These are phyloP conservation scores for Brassica nigra DNA, from an alignment of 345 rosid species.

Conservation along the genomic window DNA sequence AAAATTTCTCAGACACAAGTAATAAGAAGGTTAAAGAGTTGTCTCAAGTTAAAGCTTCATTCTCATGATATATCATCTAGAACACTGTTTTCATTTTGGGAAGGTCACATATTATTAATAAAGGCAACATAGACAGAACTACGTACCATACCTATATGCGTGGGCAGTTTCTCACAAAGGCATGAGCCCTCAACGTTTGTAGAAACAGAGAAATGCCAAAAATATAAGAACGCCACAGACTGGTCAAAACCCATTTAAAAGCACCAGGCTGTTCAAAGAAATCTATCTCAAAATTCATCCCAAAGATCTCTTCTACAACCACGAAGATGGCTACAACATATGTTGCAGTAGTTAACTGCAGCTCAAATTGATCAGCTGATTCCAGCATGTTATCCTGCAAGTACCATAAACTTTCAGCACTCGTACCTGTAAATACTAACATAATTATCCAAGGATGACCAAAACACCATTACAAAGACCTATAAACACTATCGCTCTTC, in stretches of 20 bases:
- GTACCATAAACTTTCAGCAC: background rate
- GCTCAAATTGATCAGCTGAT: constrained; percentile 95
- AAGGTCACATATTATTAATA: background rate
- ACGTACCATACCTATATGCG: background rate
- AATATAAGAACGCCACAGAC: constrained; percentile 57
- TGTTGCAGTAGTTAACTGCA: constrained; percentile 84
- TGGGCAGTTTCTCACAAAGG: constrained; percentile 48
- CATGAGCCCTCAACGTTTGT: constrained; percentile 91
- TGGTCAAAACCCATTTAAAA: constrained; percentile 85
- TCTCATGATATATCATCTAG: background rate
- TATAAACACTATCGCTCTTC: no score
- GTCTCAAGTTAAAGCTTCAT: background rate
- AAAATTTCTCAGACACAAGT: no score
- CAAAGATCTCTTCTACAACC: constrained; percentile 94
- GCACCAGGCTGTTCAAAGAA: constrained; percentile 65
- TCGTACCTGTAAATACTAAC: no score
- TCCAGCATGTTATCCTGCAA: constrained; percentile 89
- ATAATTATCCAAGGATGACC: no score
- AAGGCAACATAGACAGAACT: background rate
- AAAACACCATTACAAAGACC: no score
- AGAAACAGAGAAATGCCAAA: constrained; percentile 83
- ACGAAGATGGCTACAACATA: constrained; percentile 96
- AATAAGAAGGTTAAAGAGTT: no score
- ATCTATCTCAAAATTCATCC: constrained; percentile 78
- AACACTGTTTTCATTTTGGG: constrained; percentile 12